Evolutionary conservation across 2,329 filamentous ascomycete species (phyloP).

Genomic region (Aspergillus uvarum): DNA sequence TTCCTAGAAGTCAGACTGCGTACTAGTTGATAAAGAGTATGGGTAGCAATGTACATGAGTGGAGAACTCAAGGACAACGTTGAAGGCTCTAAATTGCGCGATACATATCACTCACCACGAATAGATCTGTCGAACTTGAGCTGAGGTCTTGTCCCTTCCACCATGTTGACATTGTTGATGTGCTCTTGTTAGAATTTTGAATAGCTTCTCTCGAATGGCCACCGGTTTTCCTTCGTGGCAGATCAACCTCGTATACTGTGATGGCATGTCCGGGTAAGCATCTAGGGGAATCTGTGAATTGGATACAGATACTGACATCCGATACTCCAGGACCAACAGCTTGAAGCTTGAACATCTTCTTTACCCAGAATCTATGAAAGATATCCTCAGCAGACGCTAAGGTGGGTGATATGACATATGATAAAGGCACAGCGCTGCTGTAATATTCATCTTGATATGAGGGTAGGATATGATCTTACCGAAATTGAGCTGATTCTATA

Average conservation of each 20-base stretch:
- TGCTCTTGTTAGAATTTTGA: slow-evolving; percentile 52
- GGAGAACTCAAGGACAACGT: neutral
- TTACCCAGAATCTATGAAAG: slow-evolving; percentile 50
- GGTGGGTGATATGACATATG: neutral
- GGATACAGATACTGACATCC: slow-evolving; percentile 35
- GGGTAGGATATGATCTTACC: slow-evolving; percentile 31
- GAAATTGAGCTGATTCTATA: slow-evolving; percentile 52
- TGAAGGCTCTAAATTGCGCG: neutral
- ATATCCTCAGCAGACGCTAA: neutral
- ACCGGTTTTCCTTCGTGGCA: slow-evolving; percentile 55
- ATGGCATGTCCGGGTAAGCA: slow-evolving; percentile 8
- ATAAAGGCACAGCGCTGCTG: neutral
- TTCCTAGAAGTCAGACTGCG: neutral
- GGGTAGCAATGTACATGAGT: neutral
- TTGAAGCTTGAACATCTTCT: slow-evolving; percentile 54
- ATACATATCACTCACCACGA: slow-evolving; percentile 45
- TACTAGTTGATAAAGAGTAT: neutral
- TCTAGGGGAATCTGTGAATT: neutral
- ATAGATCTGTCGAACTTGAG: slow-evolving; percentile 50
- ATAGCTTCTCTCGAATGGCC: slow-evolving; percentile 52
- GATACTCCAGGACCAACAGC: slow-evolving; percentile 38
- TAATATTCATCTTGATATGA: too few relatives aligned
- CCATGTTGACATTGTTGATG: slow-evolving; percentile 54
- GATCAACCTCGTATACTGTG: slow-evolving; percentile 44
- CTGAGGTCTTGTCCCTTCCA: slow-evolving; percentile 55